phyloP scores from a whole-genome alignment of 163 green algal species.

The Picocystis sp. region DNA sequence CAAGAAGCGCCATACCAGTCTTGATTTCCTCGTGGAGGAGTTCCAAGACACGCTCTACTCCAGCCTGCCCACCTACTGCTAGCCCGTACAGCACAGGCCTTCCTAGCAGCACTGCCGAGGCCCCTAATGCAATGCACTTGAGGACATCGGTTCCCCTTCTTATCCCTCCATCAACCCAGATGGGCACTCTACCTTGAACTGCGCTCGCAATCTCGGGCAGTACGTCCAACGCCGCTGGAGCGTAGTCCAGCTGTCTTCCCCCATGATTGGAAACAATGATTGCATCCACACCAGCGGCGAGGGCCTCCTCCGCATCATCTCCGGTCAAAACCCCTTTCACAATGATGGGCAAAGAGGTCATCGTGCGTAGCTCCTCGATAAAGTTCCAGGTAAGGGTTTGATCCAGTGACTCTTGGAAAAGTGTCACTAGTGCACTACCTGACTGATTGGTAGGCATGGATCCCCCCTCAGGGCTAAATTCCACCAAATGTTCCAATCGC shows the following conservation, averaged over 20 bases:
- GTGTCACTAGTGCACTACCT: no score
- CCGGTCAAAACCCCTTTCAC: constrained; percentile 77
- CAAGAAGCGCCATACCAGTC: constrained; percentile 15
- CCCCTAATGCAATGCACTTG: constrained; percentile 79
- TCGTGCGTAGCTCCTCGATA: constrained; percentile 56
- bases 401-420: constrained; percentile 22
- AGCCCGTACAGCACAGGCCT: constrained; percentile 71
- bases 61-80: constrained; percentile 42
- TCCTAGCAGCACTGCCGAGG: constrained; percentile 58
- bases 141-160: constrained; percentile 73
- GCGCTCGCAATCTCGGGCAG: constrained; percentile 27
- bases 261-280: constrained; percentile 93
- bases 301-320: constrained; percentile 50
- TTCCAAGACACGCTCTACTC: constrained; percentile 26
- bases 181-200: constrained; percentile 36
- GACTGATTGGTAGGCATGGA: no score
- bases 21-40: constrained; percentile 14
- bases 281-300: constrained; percentile 56
- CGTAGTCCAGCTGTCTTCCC: constrained; percentile 29
- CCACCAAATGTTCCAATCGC: no score
- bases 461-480: no score
- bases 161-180: constrained; percentile 83
- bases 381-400: constrained; percentile 65
- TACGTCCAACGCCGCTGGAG: constrained; percentile 21
- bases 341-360: constrained; percentile 67